Percentiles rank a stretch among this genome's conserved stretches.
phyloP scores from a whole-genome alignment of 108 stramenopile genomes.

The Schizochytrium sp. region DNA sequence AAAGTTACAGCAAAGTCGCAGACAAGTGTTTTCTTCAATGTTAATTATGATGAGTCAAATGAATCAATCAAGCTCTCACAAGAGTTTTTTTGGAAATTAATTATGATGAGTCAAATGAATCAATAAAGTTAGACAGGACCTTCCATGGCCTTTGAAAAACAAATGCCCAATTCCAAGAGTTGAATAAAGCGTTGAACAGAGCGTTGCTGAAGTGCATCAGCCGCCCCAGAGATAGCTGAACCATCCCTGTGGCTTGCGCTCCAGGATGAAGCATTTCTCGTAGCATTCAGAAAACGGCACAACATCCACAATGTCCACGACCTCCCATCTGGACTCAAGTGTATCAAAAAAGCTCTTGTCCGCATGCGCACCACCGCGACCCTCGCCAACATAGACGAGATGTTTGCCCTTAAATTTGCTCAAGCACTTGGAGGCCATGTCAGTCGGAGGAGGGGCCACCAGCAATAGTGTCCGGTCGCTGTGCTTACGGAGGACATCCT shows the following conservation, averaged over 20 bases:
- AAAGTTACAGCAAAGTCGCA: no score
- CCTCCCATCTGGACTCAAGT: slow-evolving; percentile 67
- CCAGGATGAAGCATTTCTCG: slow-evolving; percentile 65
- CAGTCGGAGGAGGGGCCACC: slow-evolving; percentile 69
- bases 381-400: slow-evolving; percentile 71
- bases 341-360: slow-evolving; percentile 65
- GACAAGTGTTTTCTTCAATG: no score
- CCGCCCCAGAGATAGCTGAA: neutral
- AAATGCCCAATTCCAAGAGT: no score
- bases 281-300: slow-evolving; percentile 71
- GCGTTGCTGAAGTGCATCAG: no score
- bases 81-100: no score
- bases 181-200: no score
- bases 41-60: no score
- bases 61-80: no score
- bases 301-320: slow-evolving; percentile 59
- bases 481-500: slow-evolving; percentile 61
- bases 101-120: no score
- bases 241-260: slow-evolving; percentile 63
- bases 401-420: slow-evolving; percentile 65
- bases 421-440: slow-evolving; percentile 69
- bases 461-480: slow-evolving; percentile 63
- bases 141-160: no score
- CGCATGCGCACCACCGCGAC: slow-evolving; percentile 71
- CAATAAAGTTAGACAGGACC: no score